Evolutionary conservation across 371 early-diverging fungal genomes (phyloP).

Genomic region (Mucor ambiguus): DNA sequence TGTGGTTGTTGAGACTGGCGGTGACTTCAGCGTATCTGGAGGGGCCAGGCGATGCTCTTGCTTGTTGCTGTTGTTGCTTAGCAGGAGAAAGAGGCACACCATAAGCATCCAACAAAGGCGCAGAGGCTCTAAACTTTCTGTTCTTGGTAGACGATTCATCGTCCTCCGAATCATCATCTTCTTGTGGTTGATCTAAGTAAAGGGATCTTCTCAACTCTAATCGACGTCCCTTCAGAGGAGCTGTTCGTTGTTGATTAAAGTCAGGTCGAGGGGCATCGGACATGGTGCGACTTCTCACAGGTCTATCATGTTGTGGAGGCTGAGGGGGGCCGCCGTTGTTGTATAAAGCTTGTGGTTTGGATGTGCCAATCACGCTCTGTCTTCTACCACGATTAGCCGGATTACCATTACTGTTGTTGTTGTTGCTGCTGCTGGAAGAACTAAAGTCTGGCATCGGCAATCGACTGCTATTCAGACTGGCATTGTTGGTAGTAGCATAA

Average conservation of each 20-base stretch:
- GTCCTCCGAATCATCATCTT: slow-evolving; percentile 20
- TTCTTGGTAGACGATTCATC: slow-evolving; percentile 42
- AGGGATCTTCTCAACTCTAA: slow-evolving; percentile 20
- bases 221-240: slow-evolving; percentile 14
- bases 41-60: slow-evolving; percentile 6
- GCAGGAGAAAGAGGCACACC: slow-evolving; percentile 34
- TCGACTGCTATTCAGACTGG: not conserved
- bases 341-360: slow-evolving; percentile 11
- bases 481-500: slow-evolving; percentile 9
- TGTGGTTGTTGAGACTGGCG: not conserved
- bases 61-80: slow-evolving; percentile 18
- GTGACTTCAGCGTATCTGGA: not conserved
- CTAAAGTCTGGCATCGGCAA: slow-evolving; percentile 17
- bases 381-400: slow-evolving; percentile 18
- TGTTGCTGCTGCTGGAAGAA: not conserved
- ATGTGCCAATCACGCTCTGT: slow-evolving; percentile 25
- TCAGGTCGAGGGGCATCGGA: slow-evolving; percentile 43
- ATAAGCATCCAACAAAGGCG: slow-evolving; percentile 48
- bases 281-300: slow-evolving; percentile 35
- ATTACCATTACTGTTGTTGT: not conserved
- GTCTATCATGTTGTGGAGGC: slow-evolving; percentile 18
- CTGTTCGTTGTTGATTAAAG: not conserved
- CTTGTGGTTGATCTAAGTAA: slow-evolving; percentile 9
- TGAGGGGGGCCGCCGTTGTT: not conserved
- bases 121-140: slow-evolving; percentile 31